Evolutionary conservation across 495 filamentous ascomycete species (phyloP).

Genomic region (Penicillium robsamsonii): DNA sequence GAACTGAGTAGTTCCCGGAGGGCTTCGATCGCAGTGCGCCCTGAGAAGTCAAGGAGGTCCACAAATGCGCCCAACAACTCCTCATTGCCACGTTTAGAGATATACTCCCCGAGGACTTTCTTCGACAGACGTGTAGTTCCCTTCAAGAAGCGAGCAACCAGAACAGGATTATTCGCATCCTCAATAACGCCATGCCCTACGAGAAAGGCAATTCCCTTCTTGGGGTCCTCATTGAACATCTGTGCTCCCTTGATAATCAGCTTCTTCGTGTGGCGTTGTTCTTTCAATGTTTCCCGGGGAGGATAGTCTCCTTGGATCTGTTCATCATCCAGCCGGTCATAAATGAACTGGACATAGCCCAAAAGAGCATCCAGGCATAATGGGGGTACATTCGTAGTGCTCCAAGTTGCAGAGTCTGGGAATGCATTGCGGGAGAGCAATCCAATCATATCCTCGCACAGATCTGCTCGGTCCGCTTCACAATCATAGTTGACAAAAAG

Average conservation of each 20-base stretch:
- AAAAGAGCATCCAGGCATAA: conserved; percentile 90
- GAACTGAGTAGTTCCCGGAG: conserved; percentile 80
- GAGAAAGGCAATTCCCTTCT: conserved; percentile 83
- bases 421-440: conserved; percentile 91
- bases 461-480: conserved; percentile 83
- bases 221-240: conserved; percentile 95
- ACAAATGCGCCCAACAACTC: conserved; percentile 79
- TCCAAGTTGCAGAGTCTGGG: conserved; percentile 98
- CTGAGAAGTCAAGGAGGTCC: conserved; percentile 78
- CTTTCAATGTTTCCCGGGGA: conserved; percentile 58
- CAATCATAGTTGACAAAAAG: conserved; percentile 98
- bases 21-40: conserved; percentile 85
- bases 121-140: conserved; percentile 87
- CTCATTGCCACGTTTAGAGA: conserved; percentile 87
- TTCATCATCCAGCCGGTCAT: conserved; percentile 76
- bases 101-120: conserved; percentile 82
- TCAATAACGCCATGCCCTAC: conserved; percentile 80
- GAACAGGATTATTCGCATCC: conserved; percentile 64
- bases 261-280: conserved; percentile 75
- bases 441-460: conserved; percentile 94
- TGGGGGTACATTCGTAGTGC: conserved; percentile 95
- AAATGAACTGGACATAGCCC: conserved; percentile 85
- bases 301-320: conserved; percentile 66
- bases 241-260: conserved; percentile 82
- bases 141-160: conserved; percentile 77